phyloP scores from a whole-genome alignment of 2,329 filamentous ascomycete genomes.

The Ophiostoma pallidulum region DNA sequence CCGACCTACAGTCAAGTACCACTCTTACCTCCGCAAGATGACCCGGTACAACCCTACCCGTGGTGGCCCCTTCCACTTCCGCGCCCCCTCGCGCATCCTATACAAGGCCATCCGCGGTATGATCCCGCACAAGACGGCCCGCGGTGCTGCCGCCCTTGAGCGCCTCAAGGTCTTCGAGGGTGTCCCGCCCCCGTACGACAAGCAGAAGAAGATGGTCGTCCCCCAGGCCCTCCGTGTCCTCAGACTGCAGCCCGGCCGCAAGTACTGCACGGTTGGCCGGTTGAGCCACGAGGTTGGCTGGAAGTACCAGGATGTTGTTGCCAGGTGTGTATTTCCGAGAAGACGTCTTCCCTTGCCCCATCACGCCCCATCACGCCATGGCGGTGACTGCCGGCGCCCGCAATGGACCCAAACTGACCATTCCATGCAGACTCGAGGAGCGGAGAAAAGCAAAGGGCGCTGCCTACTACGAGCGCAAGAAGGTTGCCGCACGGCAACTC shows the following conservation, averaged over 20 bases:
- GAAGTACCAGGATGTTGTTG: conserved; percentile 99
- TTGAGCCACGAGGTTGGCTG: conserved; percentile 98
- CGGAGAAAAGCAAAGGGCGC: conserved; percentile 98
- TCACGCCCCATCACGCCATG: too few relatives aligned
- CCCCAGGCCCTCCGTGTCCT: conserved; percentile 96
- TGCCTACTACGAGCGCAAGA: conserved; percentile 99
- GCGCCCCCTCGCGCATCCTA: conserved; percentile 97
- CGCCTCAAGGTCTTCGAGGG: conserved; percentile 99
- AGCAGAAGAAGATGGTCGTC: conserved; percentile 99
- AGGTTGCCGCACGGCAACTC: conserved; percentile 83
- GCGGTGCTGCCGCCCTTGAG: conserved; percentile 92
- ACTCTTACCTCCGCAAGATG: conserved; percentile 99
- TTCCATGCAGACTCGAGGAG: conserved; percentile 81
- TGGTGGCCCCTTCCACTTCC: conserved; percentile 99
- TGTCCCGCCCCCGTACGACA: conserved; percentile 97
- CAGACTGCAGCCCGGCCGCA: conserved; percentile 95
- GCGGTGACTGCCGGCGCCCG: too few relatives aligned
- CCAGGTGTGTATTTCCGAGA: conserved; percentile 74
- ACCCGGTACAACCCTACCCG: conserved; percentile 99
- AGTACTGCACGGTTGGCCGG: conserved; percentile 99
- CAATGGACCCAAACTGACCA: too few relatives aligned
- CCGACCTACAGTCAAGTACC: conserved; percentile 88
- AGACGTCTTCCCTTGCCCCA: neutral
- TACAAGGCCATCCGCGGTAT: conserved; percentile 99
- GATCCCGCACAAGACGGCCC: conserved; percentile 99